Evolutionary conservation across 1,284 basidiomycete genomes (phyloP).

Genomic region (Cryptococcus neoformans): DNA sequence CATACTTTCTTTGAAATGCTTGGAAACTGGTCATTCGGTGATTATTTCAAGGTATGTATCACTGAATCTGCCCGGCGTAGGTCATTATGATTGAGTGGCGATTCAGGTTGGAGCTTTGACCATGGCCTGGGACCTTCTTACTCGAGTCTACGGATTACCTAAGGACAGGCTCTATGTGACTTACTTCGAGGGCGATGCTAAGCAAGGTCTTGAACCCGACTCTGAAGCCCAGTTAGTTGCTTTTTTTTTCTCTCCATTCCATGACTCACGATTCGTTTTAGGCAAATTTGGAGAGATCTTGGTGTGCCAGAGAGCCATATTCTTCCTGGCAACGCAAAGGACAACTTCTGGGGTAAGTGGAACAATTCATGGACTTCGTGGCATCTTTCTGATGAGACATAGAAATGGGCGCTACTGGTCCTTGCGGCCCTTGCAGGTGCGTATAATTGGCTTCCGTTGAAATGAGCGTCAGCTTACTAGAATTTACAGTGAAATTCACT

Average conservation of each 20-base stretch:
- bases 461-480: not conserved
- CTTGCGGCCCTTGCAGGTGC: slow-evolving; percentile 93
- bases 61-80: not conserved
- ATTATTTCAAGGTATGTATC: slow-evolving; percentile 87
- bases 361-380: not conserved
- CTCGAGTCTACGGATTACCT: slow-evolving; percentile 76
- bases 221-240: slow-evolving; percentile 62
- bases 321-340: slow-evolving; percentile 89
- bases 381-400: slow-evolving; percentile 9
- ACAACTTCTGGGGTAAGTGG: slow-evolving; percentile 94
- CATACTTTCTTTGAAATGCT: slow-evolving; percentile 99
- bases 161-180: slow-evolving; percentile 93
- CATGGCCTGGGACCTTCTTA: slow-evolving; percentile 94
- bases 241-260: not conserved
- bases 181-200: slow-evolving; percentile 92
- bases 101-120: slow-evolving; percentile 81
- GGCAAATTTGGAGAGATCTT: slow-evolving; percentile 78
- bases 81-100: slow-evolving; percentile 4
- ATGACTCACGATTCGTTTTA: slow-evolving; percentile 12
- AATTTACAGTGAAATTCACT: slow-evolving; percentile 85
- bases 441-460: slow-evolving; percentile 7
- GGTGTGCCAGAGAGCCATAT: slow-evolving; percentile 89
- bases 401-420: slow-evolving; percentile 99
- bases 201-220: slow-evolving; percentile 84
- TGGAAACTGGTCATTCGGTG: slow-evolving; percentile 99